Evolutionary conservation across 495 filamentous ascomycete species (phyloP), one percentile per base, ranked within the genome.

Genomic region (Penicillium robsamsonii): DNA sequence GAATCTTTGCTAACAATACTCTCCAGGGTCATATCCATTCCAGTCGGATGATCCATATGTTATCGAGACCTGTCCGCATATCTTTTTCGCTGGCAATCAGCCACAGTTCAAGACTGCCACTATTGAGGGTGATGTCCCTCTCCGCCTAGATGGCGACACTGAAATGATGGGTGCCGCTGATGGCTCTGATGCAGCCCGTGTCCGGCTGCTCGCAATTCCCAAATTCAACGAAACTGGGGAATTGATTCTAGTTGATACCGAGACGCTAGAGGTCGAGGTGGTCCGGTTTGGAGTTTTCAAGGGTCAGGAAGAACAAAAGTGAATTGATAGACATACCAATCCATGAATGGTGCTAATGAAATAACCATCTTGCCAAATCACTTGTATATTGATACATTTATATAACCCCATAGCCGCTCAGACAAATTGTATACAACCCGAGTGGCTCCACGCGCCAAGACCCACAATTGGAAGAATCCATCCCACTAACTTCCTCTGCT

Each of bases 1-100:
- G 20, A 43, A 29, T 25, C 2, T n/a, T 46, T 61, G 50, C 57
- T 63, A 53, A 61, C 31, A 38, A 18, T 42, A 10, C 24, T 35
- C 20, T 24, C 35, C 58, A 96, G 91, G 92, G 93, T 88, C 87
- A 53, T 97, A 97, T 69, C 94, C 94, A 9, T 97, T 95, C 73
- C 90, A 96, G 74, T 85, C 89, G 37, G 81, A 88, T 45, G 94
- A 99, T 64, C 92, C 87, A 5, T 96, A 96, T 65, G 85, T 97
- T 41, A 73, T 90, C 20, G 81, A 87, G 50, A 75, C 87, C 38
- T 96, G 91, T 56, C 94, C 94, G 2, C 92, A 97, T 58, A 78
- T 97, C 43, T 97, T 89, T 73, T 90, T 97, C 65, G 84, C 89
- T 4, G 94, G 94, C 17, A 92, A 89, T 61, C 93, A 97, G 66